A percentile compares a stretch with the other conserved stretches of the same genome.
Evolutionary conservation across 1,284 basidiomycete species (phyloP).

Genomic region (Trametes sp.): DNA sequence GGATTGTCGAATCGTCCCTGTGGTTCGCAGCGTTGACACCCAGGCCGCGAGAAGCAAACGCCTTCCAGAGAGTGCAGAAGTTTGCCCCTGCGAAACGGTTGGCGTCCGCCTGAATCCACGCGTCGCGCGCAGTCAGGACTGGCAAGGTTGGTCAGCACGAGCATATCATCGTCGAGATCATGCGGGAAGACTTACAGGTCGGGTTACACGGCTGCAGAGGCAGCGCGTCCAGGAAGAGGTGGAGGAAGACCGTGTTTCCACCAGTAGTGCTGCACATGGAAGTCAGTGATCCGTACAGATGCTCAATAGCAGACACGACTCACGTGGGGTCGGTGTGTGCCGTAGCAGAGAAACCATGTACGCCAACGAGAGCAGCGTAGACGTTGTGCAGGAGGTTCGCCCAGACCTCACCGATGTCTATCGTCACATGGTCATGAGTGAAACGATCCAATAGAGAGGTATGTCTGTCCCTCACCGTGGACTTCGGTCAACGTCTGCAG

Average conservation of each 20-base stretch:
- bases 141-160: background rate
- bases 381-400: slow-evolving; percentile 63
- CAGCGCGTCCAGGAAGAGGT: slow-evolving; percentile 58
- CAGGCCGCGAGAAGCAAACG: slow-evolving; percentile 48
- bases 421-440: background rate
- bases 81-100: slow-evolving; percentile 46
- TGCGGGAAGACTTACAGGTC: slow-evolving; percentile 43
- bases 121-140: slow-evolving; percentile 50
- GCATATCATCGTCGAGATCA: no score
- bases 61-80: slow-evolving; percentile 45
- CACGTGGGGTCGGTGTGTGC: slow-evolving; percentile 43
- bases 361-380: slow-evolving; percentile 52
- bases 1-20: slow-evolving; percentile 47
- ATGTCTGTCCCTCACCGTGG: slow-evolving; percentile 40
- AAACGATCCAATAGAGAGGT: background rate
- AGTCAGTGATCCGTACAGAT: background rate
- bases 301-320: slow-evolving; percentile 2
- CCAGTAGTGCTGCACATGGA: slow-evolving; percentile 37
- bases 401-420: slow-evolving; percentile 59
- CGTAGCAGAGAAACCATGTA: slow-evolving; percentile 51
- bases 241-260: slow-evolving; percentile 57
- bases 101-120: slow-evolving; percentile 59
- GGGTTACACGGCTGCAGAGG: slow-evolving; percentile 60
- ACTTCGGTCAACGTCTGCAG: slow-evolving; percentile 46
- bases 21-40: slow-evolving; percentile 44